Conservation (phyloP, 2,329 filamentous ascomycete species). For the Neonectria ditissima region DNA sequence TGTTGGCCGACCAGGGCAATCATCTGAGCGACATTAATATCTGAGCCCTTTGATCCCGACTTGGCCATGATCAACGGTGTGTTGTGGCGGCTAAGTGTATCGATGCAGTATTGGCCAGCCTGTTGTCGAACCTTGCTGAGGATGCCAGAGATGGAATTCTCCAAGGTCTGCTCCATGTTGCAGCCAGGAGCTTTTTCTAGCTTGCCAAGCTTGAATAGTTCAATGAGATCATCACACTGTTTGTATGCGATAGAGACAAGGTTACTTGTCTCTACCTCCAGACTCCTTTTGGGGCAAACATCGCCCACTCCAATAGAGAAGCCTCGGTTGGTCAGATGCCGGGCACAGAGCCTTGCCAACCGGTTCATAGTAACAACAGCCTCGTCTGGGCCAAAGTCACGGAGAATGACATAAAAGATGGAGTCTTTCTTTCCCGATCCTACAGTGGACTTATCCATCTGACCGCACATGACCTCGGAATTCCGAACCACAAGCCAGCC, state of each 20-base stretch:
- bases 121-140: constrained; percentile 91
- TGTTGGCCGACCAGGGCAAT: constrained; percentile 97
- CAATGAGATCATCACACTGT: constrained; percentile 85
- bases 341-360: constrained; percentile 88
- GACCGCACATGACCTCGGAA: constrained; percentile 96
- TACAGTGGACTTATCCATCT: constrained; percentile 98
- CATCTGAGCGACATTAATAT: constrained; percentile 99
- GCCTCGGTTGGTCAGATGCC: constrained; percentile 88
- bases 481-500: constrained; percentile 94
- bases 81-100: constrained; percentile 90
- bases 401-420: constrained; percentile 94
- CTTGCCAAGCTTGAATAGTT: constrained; percentile 81
- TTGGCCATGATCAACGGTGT: constrained; percentile 96
- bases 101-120: constrained; percentile 91
- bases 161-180: constrained; percentile 90
- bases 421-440: constrained; percentile 98
- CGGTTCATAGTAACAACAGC: constrained; percentile 95
- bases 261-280: constrained; percentile 78
- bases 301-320: constrained; percentile 98
- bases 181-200: constrained; percentile 89
- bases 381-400: constrained; percentile 92
- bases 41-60: constrained; percentile 95
- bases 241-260: constrained; percentile 84
- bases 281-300: constrained; percentile 82
- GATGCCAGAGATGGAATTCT: constrained; percentile 90